Evolutionary conservation across 2,329 filamentous ascomycete genomes (phyloP).

Genomic region (Macrophomina phaseolina): DNA sequence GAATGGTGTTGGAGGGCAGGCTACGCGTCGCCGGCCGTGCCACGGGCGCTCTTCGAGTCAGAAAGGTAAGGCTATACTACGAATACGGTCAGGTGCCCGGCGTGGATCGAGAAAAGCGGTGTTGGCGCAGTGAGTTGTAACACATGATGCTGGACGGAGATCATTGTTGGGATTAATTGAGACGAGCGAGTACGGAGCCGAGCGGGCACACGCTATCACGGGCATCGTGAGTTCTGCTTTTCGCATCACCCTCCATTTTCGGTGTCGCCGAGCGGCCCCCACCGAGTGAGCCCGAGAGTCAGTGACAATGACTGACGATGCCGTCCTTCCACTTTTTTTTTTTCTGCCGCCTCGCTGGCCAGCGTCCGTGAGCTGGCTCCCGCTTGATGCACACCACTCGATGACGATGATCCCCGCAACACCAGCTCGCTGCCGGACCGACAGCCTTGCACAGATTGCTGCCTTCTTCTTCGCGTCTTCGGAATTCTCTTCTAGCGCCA

Average conservation of each 20-base stretch:
- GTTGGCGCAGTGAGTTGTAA: slow-evolving; percentile 20
- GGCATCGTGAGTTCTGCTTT: slow-evolving; percentile 6
- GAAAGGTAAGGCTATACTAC: slow-evolving; percentile 4
- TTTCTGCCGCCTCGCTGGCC: slow-evolving; percentile 8
- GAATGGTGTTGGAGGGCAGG: slow-evolving; percentile 13
- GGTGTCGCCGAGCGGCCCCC: slow-evolving; percentile 17
- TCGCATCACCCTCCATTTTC: slow-evolving; percentile 12
- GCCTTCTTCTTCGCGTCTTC: background rate
- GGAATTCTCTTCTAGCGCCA: background rate
- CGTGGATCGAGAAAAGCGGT: slow-evolving; percentile 22
- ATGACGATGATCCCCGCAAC: slow-evolving; percentile 24
- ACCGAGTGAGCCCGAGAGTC: background rate
- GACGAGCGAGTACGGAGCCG: background rate
- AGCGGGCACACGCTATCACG: background rate
- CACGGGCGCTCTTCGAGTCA: background rate
- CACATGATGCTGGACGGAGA: slow-evolving; percentile 16
- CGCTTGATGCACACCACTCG: background rate
- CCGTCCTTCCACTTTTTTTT: slow-evolving; percentile 3
- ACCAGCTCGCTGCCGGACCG: background rate
- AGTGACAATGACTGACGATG: background rate
- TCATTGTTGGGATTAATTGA: slow-evolving; percentile 21
- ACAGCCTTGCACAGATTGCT: slow-evolving; percentile 16
- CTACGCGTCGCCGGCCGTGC: background rate
- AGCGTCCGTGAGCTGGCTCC: slow-evolving; percentile 15
- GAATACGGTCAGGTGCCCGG: slow-evolving; percentile 7